Conservation (phyloP, 164 flowering plant genomes). For the Vitis rotundifolia region DNA sequence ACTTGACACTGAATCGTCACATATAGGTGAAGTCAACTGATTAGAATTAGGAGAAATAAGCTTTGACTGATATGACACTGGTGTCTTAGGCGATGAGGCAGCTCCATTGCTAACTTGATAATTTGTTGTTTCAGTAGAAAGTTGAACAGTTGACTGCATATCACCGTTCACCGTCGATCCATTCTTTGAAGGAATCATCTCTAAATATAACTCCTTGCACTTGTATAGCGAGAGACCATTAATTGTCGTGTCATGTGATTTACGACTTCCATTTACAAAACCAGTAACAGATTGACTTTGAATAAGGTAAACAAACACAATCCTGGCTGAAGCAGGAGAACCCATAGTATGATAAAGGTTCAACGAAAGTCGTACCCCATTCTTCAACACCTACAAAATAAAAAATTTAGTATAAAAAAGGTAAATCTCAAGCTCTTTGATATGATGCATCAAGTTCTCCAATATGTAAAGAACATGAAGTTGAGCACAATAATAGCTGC, state of each 20-base stretch:
- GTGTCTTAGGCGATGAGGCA: conserved; percentile 66
- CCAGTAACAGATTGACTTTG: conserved; percentile 20
- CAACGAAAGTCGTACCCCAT: conserved; percentile 68
- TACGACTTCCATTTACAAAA: conserved; percentile 24
- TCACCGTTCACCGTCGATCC: conserved; percentile 8
- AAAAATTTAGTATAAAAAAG: background rate
- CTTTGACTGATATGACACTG: conserved; percentile 32
- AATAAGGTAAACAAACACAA: conserved; percentile 55
- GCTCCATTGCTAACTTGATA: conserved; percentile 30
- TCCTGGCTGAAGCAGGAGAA: conserved; percentile 59
- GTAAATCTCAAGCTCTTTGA: background rate
- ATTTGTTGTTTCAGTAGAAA: conserved; percentile 16
- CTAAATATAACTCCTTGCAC: conserved; percentile 64
- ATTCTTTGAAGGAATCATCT: conserved; percentile 33
- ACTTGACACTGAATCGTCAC: conserved; percentile 28
- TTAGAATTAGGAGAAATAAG: conserved; percentile 28
- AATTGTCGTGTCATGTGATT: conserved; percentile 5
- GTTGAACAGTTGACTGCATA: conserved; percentile 10
- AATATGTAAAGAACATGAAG: background rate
- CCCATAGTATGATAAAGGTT: conserved; percentile 71
- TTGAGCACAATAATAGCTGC: background rate
- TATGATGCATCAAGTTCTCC: background rate
- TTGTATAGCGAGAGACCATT: conserved; percentile 24
- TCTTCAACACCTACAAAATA: conserved; percentile 57
- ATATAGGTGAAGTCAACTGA: conserved; percentile 19